Evolutionary conservation across 805 yeast genomes (phyloP), one percentile per base, ranked within the genome.

Genomic region (Cyberlindnera lachancei): DNA sequence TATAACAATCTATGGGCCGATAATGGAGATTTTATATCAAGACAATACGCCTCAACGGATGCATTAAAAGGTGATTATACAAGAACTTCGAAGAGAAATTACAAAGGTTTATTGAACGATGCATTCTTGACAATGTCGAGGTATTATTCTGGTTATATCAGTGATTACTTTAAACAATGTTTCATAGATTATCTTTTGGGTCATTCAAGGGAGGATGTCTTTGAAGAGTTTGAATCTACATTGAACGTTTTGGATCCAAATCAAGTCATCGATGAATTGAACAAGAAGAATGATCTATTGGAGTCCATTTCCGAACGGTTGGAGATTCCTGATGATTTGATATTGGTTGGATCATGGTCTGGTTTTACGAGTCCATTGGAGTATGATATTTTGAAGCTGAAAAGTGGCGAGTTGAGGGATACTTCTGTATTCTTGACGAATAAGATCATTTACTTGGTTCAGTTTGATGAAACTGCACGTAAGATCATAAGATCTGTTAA

Each of bases 21-120:
- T 46, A 75, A 77, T 47, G 84, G 83, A 2, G 83, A 77, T 45
- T 73, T 70, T 15, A 70, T 77, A 17, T 74, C 82, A 9, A 73
- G 66, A 29, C 79, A 75, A 38, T 77, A 77, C 46, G 70, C 78
- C 3, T 68, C 73, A 5, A 73, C 79, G 1, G 68, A 66, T 47
- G 79, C 78, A 0, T 50, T 73, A 37, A 67, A 66, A 38, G 71
- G 71, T 6, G 73, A 66, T 33, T 66, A 52, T 38, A 67, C 70
- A 1, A 41, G 73, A 35, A 62, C 67, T 1, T 54, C 61, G 12
- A 56, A 61, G 36, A 50, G 73, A 27, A 59, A 61, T 30, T 58
- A 63, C 33, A 44, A 53, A 19, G 72, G 73, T 0, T 47, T 66
- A 6, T 34, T 66, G 18, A 63, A 55, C 18, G 73, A 66, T 42